Evolutionary conservation across 2,329 filamentous ascomycete genomes (phyloP).

Genomic region (Hirsutella thompsonii): DNA sequence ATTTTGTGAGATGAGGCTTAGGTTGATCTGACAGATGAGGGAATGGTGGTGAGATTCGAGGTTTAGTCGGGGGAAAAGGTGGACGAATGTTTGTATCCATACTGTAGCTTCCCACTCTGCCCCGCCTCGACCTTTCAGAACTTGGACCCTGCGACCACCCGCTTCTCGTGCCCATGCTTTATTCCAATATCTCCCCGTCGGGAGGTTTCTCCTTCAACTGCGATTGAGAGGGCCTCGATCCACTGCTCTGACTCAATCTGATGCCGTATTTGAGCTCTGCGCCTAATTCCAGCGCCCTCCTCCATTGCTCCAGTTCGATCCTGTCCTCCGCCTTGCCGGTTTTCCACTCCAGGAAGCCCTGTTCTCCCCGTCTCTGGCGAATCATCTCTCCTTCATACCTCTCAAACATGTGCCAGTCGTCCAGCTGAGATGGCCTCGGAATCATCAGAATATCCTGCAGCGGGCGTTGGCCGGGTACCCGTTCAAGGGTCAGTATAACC

Average conservation of each 20-base stretch:
- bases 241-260: constrained; percentile 2
- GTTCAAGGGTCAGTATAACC: constrained; percentile 32
- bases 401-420: constrained; percentile 41
- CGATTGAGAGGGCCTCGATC: background rate
- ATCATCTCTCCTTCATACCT: constrained; percentile 30
- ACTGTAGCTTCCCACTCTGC: background rate
- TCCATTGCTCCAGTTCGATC: constrained; percentile 14
- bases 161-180: too few species aligned
- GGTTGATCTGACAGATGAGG: too few species aligned
- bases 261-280: constrained; percentile 9
- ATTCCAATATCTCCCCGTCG: background rate
- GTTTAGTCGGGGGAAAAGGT: too few species aligned
- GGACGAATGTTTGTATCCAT: too few species aligned
- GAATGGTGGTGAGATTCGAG: too few species aligned
- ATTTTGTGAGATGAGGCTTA: background rate
- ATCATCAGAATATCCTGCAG: constrained; percentile 29
- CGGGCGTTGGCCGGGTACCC: constrained; percentile 25
- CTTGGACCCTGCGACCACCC: background rate
- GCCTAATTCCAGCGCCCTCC: constrained; percentile 13
- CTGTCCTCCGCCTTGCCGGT: constrained; percentile 17
- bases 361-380: constrained; percentile 23
- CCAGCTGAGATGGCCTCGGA: constrained; percentile 39
- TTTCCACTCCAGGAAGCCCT: constrained; percentile 28
- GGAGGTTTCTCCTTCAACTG: background rate
- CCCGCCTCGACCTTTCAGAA: background rate